Evolutionary conservation across 805 yeast species (phyloP).

Genomic region (Wickerhamiella shivajii): DNA sequence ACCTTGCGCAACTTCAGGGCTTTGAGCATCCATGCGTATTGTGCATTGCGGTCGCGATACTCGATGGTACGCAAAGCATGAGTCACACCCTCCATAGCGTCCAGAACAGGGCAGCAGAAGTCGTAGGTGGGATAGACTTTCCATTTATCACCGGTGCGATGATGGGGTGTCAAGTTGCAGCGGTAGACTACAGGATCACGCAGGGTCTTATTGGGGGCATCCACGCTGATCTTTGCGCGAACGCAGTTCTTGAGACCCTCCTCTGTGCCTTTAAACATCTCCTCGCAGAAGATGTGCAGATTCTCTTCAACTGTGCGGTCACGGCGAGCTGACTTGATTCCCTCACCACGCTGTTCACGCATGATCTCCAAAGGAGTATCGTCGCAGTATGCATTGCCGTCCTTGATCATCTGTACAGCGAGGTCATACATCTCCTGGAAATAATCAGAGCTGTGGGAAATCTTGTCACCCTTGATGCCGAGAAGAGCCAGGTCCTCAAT

Average conservation of each 20-base stretch:
- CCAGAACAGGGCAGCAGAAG: slow-evolving; percentile 96
- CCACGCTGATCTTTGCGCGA: slow-evolving; percentile 92
- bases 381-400: slow-evolving; percentile 94
- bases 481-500: slow-evolving; percentile 79
- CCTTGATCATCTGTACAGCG: slow-evolving; percentile 77
- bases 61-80: slow-evolving; percentile 97
- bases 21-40: slow-evolving; percentile 89
- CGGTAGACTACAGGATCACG: slow-evolving; percentile 98
- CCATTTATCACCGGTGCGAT: slow-evolving; percentile 87
- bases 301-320: slow-evolving; percentile 89
- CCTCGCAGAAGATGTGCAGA: slow-evolving; percentile 69
- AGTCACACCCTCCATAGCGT: slow-evolving; percentile 90
- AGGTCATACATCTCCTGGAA: slow-evolving; percentile 81
- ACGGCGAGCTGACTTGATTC: slow-evolving; percentile 83
- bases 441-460: slow-evolving; percentile 88
- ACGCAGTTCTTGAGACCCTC: slow-evolving; percentile 83
- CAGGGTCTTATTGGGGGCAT: slow-evolving; percentile 81
- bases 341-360: slow-evolving; percentile 99
- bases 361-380: slow-evolving; percentile 87
- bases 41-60: slow-evolving; percentile 97
- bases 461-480: slow-evolving; percentile 74
- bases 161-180: slow-evolving; percentile 95
- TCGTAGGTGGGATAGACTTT: slow-evolving; percentile 97
- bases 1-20: slow-evolving; percentile 78
- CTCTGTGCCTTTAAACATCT: slow-evolving; percentile 89